Percentiles rank a stretch among this genome's conserved stretches.
Evolutionary conservation across 2,329 filamentous ascomycete genomes (phyloP).

Genomic region (Colletotrichum nymphaeae): DNA sequence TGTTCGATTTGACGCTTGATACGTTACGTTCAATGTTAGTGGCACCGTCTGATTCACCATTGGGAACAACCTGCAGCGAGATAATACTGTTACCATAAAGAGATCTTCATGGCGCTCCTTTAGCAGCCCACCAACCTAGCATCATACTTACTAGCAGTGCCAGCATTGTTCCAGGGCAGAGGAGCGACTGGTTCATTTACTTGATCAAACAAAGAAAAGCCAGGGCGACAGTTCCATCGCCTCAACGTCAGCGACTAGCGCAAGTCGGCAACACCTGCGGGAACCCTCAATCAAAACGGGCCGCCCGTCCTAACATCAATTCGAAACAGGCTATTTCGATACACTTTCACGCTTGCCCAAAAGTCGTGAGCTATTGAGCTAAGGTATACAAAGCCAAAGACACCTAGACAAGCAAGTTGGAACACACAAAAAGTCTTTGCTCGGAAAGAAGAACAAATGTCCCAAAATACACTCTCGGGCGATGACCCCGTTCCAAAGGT

Average conservation of each 20-base stretch:
- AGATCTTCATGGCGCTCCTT: background rate
- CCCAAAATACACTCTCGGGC: background rate
- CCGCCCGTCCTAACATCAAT: background rate
- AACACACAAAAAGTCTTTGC: background rate
- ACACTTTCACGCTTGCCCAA: background rate
- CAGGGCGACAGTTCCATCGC: background rate
- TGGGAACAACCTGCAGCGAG: background rate
- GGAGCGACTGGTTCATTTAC: background rate
- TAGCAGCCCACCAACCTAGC: background rate
- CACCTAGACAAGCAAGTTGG: background rate
- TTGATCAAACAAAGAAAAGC: background rate
- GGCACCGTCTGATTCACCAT: background rate
- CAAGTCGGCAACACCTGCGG: background rate
- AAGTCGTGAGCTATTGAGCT: too few relatives aligned
- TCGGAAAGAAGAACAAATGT: background rate
- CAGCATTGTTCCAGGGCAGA: background rate
- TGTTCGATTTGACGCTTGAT: background rate
- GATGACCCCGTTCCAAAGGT: constrained; percentile 1
- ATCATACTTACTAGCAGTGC: background rate
- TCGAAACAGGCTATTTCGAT: background rate
- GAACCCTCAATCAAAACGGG: background rate
- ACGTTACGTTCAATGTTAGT: too few relatives aligned
- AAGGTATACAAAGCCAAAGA: background rate
- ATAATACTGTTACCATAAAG: background rate
- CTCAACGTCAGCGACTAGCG: background rate